These are phyloP conservation scores for Pecoramyces ruminantium DNA, from an alignment of 192 early-diverging fungal genomes.

Conservation along the genomic window DNA sequence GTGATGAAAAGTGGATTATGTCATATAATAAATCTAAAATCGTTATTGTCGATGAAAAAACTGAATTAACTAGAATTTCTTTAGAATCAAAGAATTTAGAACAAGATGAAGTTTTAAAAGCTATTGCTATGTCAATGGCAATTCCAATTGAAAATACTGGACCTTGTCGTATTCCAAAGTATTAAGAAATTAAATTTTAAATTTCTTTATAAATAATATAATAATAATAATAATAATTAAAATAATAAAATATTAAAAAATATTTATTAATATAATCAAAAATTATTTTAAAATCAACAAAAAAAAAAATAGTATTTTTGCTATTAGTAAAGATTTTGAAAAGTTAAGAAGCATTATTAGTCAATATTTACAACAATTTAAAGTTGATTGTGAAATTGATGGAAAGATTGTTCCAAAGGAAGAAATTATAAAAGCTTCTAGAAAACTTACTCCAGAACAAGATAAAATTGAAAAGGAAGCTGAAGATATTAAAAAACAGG, in stretches of 20 bases:
- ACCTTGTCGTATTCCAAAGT: neutral
- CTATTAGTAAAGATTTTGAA: neutral
- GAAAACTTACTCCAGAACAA: neutral
- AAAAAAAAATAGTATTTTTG: neutral
- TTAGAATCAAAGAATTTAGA: neutral
- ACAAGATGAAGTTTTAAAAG: neutral
- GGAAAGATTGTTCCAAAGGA: neutral
- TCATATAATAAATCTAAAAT: neutral
- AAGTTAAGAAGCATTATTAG: neutral
- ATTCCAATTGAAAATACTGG: neutral
- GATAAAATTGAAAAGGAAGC: neutral
- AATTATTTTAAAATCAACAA: no score
- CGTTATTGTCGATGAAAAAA: neutral
- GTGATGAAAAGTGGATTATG: neutral
- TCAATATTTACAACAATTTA: neutral
- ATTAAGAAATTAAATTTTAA: no score
- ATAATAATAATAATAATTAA: no score
- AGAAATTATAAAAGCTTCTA: neutral
- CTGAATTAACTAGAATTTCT: neutral
- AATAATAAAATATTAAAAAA: no score
- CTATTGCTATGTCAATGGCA: neutral
- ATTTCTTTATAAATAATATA: no score
- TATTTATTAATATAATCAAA: no score
- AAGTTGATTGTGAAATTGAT: neutral
- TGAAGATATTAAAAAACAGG: neutral